These are phyloP conservation scores for Nicotiana paniculata DNA, from an alignment of 257 asterid species.

Conservation along the genomic window DNA sequence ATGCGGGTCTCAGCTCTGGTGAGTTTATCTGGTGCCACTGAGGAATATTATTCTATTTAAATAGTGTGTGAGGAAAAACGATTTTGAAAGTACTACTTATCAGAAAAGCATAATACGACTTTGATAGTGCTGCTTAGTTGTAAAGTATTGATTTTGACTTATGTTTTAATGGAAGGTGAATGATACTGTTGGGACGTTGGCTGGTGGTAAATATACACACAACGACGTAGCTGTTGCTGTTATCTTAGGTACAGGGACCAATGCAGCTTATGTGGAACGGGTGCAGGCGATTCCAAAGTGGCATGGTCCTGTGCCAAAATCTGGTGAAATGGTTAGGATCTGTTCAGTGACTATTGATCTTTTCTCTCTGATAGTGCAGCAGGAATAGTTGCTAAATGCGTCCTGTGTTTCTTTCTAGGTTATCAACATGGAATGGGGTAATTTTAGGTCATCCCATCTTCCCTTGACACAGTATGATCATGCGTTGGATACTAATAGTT, in stretches of 20 bases:
- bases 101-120: neutral
- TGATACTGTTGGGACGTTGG: constrained; percentile 87
- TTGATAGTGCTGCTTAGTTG: neutral
- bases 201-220: constrained; percentile 72
- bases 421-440: constrained; percentile 97
- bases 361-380: neutral
- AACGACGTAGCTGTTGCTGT: constrained; percentile 62
- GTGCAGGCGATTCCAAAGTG: constrained; percentile 92
- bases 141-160: constrained; percentile 5
- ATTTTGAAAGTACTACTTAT: neutral
- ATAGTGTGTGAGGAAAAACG: neutral
- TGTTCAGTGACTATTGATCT: neutral
- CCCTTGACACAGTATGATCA: constrained; percentile 76
- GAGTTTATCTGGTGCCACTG: constrained; percentile 14
- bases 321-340: constrained; percentile 79
- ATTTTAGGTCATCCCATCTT: constrained; percentile 84
- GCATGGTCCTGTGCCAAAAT: constrained; percentile 81
- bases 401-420: constrained; percentile 36
- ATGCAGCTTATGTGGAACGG: constrained; percentile 86
- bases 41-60: neutral
- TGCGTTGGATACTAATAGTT: constrained; percentile 61
- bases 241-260: constrained; percentile 90
- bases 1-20: constrained; percentile 81
- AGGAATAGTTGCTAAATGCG: neutral
- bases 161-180: constrained; percentile 51